Conservation (phyloP, 331 rosid species). For the Spiraea crenata region DNA sequence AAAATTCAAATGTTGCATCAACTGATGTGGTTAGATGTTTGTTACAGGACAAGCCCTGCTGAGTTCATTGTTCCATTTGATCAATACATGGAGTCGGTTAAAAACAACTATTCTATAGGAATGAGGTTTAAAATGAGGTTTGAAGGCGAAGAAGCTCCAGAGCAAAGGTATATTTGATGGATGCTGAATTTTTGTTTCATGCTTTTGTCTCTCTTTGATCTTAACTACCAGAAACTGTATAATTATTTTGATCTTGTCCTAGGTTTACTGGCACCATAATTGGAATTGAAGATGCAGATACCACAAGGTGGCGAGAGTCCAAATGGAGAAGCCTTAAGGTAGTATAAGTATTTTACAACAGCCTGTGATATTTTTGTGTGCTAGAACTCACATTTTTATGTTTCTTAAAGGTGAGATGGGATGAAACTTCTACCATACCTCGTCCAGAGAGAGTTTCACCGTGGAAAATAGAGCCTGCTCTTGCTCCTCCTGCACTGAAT, state of each 20-base stretch:
- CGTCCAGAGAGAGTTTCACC: constrained; percentile 98
- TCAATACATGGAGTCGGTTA: constrained; percentile 80
- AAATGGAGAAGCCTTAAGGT: constrained; percentile 99
- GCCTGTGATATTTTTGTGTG: not conserved
- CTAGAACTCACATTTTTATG: not conserved
- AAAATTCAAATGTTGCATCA: not conserved
- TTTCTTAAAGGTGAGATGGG: constrained; percentile 89
- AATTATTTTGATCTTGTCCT: not conserved
- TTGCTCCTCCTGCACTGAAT: constrained; percentile 81
- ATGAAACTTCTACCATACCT: constrained; percentile 77
- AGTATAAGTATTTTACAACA: not conserved
- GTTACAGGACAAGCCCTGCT: constrained; percentile 86
- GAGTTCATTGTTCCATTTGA: constrained; percentile 91
- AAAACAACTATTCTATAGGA: constrained; percentile 75
- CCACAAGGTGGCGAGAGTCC: constrained; percentile 73
- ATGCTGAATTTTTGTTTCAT: constrained; percentile 1
- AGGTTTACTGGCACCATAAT: constrained; percentile 85
- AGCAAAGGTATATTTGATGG: constrained; percentile 61
- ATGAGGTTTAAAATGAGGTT: constrained; percentile 96
- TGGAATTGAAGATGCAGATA: constrained; percentile 83
- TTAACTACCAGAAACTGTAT: not conserved
- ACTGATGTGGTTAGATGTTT: not conserved
- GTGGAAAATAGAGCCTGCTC: constrained; percentile 98
- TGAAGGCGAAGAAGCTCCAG: constrained; percentile 99
- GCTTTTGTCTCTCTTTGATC: not conserved